phyloP scores from a whole-genome alignment of 2,329 filamentous ascomycete species.

The Penicillium sp. region DNA sequence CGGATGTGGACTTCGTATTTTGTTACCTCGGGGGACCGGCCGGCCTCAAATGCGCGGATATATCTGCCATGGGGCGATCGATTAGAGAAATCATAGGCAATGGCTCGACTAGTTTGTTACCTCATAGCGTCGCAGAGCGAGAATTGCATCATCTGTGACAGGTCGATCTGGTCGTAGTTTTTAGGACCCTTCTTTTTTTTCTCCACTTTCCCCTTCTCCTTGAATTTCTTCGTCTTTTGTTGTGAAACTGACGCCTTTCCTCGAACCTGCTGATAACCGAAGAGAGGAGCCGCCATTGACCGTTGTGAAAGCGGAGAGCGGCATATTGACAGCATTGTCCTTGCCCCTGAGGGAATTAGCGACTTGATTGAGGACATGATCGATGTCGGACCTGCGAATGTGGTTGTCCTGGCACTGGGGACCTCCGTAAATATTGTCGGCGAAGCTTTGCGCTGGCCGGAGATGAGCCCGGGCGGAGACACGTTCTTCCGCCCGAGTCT shows the following conservation, averaged over 20 bases:
- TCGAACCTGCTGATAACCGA: slow-evolving; percentile 42
- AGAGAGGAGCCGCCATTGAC: slow-evolving; percentile 36
- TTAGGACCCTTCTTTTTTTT: slow-evolving; percentile 68
- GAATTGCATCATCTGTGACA: slow-evolving; percentile 73
- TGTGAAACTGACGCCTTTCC: slow-evolving; percentile 33
- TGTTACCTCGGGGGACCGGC: slow-evolving; percentile 69
- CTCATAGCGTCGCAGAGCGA: slow-evolving; percentile 91
- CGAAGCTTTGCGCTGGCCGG: slow-evolving; percentile 30
- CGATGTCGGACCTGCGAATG: neutral
- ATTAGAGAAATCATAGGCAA: slow-evolving; percentile 20
- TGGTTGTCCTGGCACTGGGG: neutral
- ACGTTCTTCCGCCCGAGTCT: slow-evolving; percentile 32
- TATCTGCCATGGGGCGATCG: slow-evolving; percentile 62
- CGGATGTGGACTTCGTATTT: slow-evolving; percentile 92
- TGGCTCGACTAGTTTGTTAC: slow-evolving; percentile 42
- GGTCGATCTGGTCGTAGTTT: slow-evolving; percentile 66
- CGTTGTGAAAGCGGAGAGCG: slow-evolving; percentile 34
- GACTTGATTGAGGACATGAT: slow-evolving; percentile 43
- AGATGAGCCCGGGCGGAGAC: slow-evolving; percentile 33
- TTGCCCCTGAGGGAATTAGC: slow-evolving; percentile 40
- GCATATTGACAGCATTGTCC: slow-evolving; percentile 40
- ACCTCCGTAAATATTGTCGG: slow-evolving; percentile 33
- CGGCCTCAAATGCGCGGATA: slow-evolving; percentile 90
- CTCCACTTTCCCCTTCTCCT: slow-evolving; percentile 61
- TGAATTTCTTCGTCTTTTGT: slow-evolving; percentile 43